Conservation (phyloP, 305 asterid species). For the Fraxinus xanthoxyloides region DNA sequence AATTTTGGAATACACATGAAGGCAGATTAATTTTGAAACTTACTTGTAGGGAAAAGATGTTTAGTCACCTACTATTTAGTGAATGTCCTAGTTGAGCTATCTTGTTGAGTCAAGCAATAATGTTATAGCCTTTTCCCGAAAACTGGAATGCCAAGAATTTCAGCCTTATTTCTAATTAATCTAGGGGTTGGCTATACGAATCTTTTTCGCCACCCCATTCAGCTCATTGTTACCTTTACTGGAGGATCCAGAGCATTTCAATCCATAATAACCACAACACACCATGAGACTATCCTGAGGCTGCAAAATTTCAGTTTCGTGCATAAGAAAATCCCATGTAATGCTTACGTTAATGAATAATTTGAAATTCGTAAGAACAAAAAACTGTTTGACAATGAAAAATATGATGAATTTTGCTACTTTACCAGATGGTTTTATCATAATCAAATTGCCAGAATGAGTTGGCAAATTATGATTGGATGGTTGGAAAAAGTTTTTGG, state of each 20-base stretch:
- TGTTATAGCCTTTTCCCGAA: background rate
- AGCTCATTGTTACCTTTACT: background rate
- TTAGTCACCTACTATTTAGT: background rate
- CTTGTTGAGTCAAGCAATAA: background rate
- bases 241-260: background rate
- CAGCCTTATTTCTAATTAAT: background rate
- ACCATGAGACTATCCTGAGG: background rate
- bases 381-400: background rate
- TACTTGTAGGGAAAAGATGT: background rate
- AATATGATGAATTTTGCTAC: background rate
- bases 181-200: background rate
- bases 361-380: background rate
- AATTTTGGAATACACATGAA: background rate
- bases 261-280: background rate
- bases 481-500: background rate
- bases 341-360: background rate
- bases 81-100: background rate
- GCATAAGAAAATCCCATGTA: background rate
- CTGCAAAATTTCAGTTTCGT: background rate
- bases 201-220: background rate
- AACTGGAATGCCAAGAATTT: background rate
- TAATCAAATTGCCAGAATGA: background rate
- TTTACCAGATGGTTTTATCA: background rate
- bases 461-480: too few species aligned
- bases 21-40: background rate